These are phyloP conservation scores for Beauveria asiatica DNA, from an alignment of 2,329 filamentous ascomycete genomes.

Conservation along the genomic window DNA sequence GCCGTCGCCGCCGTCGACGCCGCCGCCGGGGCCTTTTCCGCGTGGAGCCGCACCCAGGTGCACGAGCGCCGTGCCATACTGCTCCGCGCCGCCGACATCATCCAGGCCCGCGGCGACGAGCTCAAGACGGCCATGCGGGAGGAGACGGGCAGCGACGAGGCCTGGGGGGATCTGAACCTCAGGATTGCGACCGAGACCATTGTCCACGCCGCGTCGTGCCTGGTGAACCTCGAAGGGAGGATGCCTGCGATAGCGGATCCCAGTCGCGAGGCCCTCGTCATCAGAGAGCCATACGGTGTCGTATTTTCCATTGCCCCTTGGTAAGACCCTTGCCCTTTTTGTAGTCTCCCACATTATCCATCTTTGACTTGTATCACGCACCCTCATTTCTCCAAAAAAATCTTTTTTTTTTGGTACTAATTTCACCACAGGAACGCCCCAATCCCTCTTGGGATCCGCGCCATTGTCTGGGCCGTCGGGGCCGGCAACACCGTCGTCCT, in stretches of 20 bases:
- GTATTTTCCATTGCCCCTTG: slow-evolving; percentile 24
- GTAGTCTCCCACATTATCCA: neutral
- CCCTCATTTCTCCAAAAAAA: neutral
- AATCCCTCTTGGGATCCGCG: slow-evolving; percentile 39
- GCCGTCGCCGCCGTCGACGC: slow-evolving; percentile 43
- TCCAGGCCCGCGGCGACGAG: slow-evolving; percentile 52
- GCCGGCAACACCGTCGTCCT: slow-evolving; percentile 64
- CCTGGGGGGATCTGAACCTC: slow-evolving; percentile 35
- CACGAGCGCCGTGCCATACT: slow-evolving; percentile 59
- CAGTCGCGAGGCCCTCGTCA: slow-evolving; percentile 26
- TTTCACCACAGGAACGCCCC: slow-evolving; percentile 37
- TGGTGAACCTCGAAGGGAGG: slow-evolving; percentile 29
- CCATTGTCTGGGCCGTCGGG: slow-evolving; percentile 55
- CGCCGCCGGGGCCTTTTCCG: slow-evolving; percentile 58
- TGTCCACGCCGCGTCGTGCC: slow-evolving; percentile 35
- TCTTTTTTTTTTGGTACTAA: neutral
- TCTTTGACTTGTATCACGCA: too few species aligned
- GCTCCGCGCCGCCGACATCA: slow-evolving; percentile 56
- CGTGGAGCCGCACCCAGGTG: slow-evolving; percentile 59
- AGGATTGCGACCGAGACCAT: slow-evolving; percentile 28
- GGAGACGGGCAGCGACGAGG: slow-evolving; percentile 34
- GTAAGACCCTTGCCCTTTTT: slow-evolving; percentile 11
- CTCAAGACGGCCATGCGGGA: slow-evolving; percentile 48
- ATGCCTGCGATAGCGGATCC: slow-evolving; percentile 27
- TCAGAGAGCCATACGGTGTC: slow-evolving; percentile 22